Evolutionary conservation across 2,329 filamentous ascomycete genomes (phyloP), one percentile per base, ranked within the genome.

Genomic region (Fusarium falciforme): DNA sequence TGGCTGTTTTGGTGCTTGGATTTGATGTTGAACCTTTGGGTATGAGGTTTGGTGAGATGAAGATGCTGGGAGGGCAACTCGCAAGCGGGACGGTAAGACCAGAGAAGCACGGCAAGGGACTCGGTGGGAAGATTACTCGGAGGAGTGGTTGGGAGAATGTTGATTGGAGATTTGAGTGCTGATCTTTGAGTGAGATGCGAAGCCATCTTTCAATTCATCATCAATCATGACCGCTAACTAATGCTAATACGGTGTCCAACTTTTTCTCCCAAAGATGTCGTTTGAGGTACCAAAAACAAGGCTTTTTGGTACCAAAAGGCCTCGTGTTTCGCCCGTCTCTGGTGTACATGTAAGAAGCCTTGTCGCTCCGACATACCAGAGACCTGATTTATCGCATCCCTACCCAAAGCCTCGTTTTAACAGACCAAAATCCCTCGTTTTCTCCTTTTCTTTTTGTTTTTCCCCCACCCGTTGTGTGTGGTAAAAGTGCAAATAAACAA

Each of bases 11-110:
- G 17, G 42, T 82, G 17, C 60, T 82, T 5, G 80, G 80, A 2
- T 83, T 79, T 40, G 80, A 83, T 2, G 64, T 82, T 8, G 70
- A 71, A 3, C 69, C 76, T 6, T 22, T 73, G 1, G 72, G 70
- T 3, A 74, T 66, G 68, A 57, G 20, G 0, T 77, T 76, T 17
- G 70, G 67, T 0, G 71, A 77, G 4, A 31, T 78, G 9, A 63
- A 77, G 62, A 71, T 70, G 71, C 55, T 66, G 0, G 64, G 66
- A 0, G 68, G 75, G 3, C 40, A 64, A 17, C 61, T 78, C 20
- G 72, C 76, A 2, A 68, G 73, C 22, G 76, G 71, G 0, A 63
- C 74, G 4, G 66, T 71, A 3, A 54, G 74, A 20, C 77, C 76
- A 3, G 58, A 74, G n/a, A 71, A 67, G 40, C 61, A 69, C 7